Evolutionary conservation across 495 filamentous ascomycete genomes (phyloP).

Genomic region (Trichoderma gamsii): DNA sequence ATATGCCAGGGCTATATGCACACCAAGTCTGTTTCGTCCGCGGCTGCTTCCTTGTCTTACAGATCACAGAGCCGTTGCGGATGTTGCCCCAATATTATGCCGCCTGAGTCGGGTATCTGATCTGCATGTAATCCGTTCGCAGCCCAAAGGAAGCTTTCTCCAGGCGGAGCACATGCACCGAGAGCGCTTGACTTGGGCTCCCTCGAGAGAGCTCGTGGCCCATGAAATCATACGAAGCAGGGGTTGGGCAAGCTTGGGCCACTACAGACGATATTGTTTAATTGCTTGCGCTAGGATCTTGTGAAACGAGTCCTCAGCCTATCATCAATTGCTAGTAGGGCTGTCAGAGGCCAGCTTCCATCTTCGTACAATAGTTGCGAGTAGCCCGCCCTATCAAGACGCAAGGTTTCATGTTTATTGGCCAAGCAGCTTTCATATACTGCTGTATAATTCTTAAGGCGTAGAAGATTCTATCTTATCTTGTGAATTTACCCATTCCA

Average conservation of each 20-base stretch:
- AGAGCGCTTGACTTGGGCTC: background rate
- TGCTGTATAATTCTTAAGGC: background rate
- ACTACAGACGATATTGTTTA: background rate
- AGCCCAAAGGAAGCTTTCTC: background rate
- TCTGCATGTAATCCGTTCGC: background rate
- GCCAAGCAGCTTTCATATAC: background rate
- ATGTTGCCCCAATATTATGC: background rate
- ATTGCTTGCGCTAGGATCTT: constrained; percentile 4
- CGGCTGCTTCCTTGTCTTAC: background rate
- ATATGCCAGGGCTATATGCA: constrained; percentile 1
- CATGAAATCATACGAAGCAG: constrained; percentile 8
- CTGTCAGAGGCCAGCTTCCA: background rate
- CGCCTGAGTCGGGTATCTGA: constrained; percentile 4
- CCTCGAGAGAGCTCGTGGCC: background rate
- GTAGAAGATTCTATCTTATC: background rate
- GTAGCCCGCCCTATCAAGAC: constrained; percentile 8
- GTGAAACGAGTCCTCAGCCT: constrained; percentile 7
- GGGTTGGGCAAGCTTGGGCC: constrained; percentile 9
- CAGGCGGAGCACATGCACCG: background rate
- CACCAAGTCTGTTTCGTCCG: background rate
- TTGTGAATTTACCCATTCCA: no score
- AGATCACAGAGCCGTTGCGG: background rate
- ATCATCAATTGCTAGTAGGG: background rate
- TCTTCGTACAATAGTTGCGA: background rate
- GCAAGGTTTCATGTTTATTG: constrained; percentile 10